Base-by-base conservation (phyloP, 345 rosid genomes). In the Gossypium sturtianum region DNA sequence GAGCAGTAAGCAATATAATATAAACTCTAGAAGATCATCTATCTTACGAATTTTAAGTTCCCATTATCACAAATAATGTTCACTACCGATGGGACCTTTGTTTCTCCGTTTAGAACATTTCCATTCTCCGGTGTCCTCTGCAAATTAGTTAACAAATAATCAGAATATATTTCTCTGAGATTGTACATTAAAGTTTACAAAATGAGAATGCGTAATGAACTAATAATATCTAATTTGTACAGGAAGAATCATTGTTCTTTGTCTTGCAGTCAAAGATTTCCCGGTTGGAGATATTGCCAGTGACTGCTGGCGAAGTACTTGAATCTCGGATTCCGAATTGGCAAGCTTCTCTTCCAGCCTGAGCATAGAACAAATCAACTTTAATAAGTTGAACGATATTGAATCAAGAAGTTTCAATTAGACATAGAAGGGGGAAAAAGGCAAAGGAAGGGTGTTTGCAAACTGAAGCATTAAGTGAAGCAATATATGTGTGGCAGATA, bases 261-360 rank as follows among this genome's bases (percentile, higher is more conserved):
- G 89, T 74, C 92, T 87, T 1, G 84, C 80, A 71, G 97, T 73
- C 82, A 91, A 77, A 75, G 90, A 63, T 85, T 90, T 93, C 67
- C 94, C 94, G 58, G 98, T 96, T 49, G 99, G 98, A 16, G 99
- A 93, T 75, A 96, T 86, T 73, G 94, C 83, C 78, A 96, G 83
- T 72, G 99, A 93, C 82, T 96, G 99, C 82, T 96, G 97, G 61
- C 99, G 93, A 54, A 96, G 94, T 51, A 96, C 98, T 88, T 96
- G 99, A 86, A 83, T 96, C 82, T 96, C 99, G 2, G 99, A 91
- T 82, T 96, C 99, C 52, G 91, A 89, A 81, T 96, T 96, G 77
- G 97, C 87, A 80, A 96, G 96, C 77, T 90, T 96, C 80, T 96
- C 98, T 86, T 96, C 98, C 69, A 93, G 75, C 81, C 99, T 95